These are phyloP conservation scores for Parachaetomium inaequale DNA, from an alignment of 495 filamentous ascomycete genomes.

Conservation along the genomic window DNA sequence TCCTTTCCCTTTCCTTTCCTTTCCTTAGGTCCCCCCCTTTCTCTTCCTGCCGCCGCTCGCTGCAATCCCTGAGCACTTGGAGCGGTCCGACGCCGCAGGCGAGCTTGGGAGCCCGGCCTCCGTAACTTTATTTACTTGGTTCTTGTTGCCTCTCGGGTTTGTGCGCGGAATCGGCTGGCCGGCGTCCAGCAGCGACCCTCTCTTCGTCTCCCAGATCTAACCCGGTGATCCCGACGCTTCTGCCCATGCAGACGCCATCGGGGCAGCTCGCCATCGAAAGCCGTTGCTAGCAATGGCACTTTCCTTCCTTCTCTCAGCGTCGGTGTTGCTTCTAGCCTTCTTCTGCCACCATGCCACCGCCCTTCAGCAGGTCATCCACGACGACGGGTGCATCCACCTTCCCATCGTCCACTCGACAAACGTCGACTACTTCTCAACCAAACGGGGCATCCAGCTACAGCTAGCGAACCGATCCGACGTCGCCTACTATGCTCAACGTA, in stretches of 20 bases:
- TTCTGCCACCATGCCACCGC: constrained; percentile 24
- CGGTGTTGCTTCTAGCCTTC: constrained; percentile 33
- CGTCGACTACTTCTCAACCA: constrained; percentile 38
- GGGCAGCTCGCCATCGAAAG: constrained; percentile 20
- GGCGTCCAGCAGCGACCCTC: constrained; percentile 11
- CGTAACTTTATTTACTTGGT: not conserved
- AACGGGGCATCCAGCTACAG: constrained; percentile 39
- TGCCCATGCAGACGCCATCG: constrained; percentile 33
- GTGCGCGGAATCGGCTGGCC: constrained; percentile 13
- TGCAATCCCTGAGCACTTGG: constrained; percentile 2
- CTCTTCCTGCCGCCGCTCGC: constrained; percentile 8
- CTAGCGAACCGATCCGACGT: constrained; percentile 48
- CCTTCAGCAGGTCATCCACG: constrained; percentile 18
- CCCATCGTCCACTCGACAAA: constrained; percentile 49
- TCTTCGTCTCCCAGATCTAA: constrained; percentile 9
- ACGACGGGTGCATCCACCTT: constrained; percentile 40
- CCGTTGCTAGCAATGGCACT: constrained; percentile 41
- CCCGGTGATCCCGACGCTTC: not conserved
- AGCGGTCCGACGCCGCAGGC: constrained; percentile 2
- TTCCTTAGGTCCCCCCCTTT: constrained; percentile 10
- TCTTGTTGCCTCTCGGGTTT: constrained; percentile 7
- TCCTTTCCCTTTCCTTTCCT: constrained; percentile 17
- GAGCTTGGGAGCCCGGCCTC: constrained; percentile 19
- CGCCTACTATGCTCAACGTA: constrained; percentile 49
- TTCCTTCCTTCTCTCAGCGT: constrained; percentile 29